Percentiles rank a stretch among this genome's conserved stretches.
Evolutionary conservation across 768 basidiomycete genomes (phyloP).

Genomic region (Nidularia pulvinata): DNA sequence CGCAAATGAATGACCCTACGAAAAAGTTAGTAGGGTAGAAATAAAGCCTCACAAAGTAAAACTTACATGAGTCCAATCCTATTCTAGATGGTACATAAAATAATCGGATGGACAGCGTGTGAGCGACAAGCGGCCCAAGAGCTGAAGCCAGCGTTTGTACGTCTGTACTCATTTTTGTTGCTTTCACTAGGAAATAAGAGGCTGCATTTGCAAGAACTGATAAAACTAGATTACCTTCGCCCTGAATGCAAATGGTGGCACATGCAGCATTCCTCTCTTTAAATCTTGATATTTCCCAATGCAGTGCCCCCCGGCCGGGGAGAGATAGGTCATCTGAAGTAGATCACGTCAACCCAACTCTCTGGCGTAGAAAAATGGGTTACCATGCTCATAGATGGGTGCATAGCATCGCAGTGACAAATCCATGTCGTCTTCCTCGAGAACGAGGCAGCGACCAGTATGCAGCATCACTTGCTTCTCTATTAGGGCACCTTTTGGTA

Average conservation of each 20-base stretch:
- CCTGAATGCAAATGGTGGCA: slow-evolving; percentile 42
- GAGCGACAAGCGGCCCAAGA: slow-evolving; percentile 5
- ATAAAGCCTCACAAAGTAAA: background rate
- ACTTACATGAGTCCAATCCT: slow-evolving; percentile 22
- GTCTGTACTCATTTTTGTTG: background rate
- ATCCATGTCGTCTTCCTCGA: slow-evolving; percentile 49
- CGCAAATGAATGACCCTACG: slow-evolving; percentile 15
- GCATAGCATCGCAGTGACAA: slow-evolving; percentile 20
- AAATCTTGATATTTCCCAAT: slow-evolving; percentile 50
- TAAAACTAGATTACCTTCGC: slow-evolving; percentile 17
- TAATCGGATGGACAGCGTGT: slow-evolving; percentile 39
- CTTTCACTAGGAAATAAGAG: too few relatives aligned
- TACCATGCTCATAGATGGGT: slow-evolving; percentile 43
- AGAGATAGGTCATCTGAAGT: too few relatives aligned
- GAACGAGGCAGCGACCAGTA: slow-evolving; percentile 53
- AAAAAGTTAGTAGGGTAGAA: background rate
- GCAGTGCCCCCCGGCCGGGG: too few relatives aligned
- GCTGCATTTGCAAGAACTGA: background rate
- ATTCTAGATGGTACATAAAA: slow-evolving; percentile 35
- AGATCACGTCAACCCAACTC: too few relatives aligned
- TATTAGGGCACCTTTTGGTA: slow-evolving; percentile 72
- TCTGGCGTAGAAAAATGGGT: background rate
- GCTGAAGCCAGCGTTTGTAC: background rate
- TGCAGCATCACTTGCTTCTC: slow-evolving; percentile 80
- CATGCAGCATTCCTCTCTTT: slow-evolving; percentile 36